Percentiles rank a stretch among this genome's conserved stretches.
phyloP scores from a whole-genome alignment of 352 stramenopile species.

The Plasmopara halstedii region DNA sequence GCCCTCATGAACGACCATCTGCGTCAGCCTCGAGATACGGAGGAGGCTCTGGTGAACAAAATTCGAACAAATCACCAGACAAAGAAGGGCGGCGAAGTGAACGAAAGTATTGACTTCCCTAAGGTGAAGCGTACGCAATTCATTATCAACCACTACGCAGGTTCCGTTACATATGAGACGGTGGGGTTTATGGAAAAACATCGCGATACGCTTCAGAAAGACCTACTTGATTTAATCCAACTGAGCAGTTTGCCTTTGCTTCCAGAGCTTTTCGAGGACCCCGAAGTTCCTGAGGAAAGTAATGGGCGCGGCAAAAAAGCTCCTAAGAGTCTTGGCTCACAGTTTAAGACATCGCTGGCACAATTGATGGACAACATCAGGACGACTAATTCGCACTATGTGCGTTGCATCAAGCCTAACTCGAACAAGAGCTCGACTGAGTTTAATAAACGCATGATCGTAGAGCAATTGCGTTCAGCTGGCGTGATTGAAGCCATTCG shows the following conservation, averaged over 20 bases:
- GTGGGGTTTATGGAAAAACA: conserved; percentile 97
- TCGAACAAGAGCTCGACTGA: conserved; percentile 78
- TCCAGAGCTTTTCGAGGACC: conserved; percentile 67
- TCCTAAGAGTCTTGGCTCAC: conserved; percentile 69
- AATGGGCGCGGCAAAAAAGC: conserved; percentile 44
- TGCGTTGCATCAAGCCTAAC: conserved; percentile 87
- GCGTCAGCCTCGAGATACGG: conserved; percentile 75
- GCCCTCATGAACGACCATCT: conserved; percentile 86
- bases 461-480: conserved; percentile 86
- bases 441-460: conserved; percentile 88
- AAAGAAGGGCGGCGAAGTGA: conserved; percentile 51
- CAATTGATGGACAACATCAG: conserved; percentile 86
- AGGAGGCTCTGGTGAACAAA: conserved; percentile 86
- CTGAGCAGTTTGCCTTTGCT: conserved; percentile 59
- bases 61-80: conserved; percentile 77
- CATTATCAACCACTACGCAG: conserved; percentile 94
- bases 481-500: conserved; percentile 91
- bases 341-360: conserved; percentile 79
- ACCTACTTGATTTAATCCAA: conserved; percentile 87
- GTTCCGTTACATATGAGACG: conserved; percentile 91
- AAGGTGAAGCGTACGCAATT: conserved; percentile 90
- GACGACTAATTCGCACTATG: conserved; percentile 80
- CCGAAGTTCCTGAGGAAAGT: conserved; percentile 32
- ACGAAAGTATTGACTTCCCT: conserved; percentile 77
- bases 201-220: conserved; percentile 92